Base-by-base conservation (phyloP, 129 eudicot species). In the Artemisia argyi region DNA sequence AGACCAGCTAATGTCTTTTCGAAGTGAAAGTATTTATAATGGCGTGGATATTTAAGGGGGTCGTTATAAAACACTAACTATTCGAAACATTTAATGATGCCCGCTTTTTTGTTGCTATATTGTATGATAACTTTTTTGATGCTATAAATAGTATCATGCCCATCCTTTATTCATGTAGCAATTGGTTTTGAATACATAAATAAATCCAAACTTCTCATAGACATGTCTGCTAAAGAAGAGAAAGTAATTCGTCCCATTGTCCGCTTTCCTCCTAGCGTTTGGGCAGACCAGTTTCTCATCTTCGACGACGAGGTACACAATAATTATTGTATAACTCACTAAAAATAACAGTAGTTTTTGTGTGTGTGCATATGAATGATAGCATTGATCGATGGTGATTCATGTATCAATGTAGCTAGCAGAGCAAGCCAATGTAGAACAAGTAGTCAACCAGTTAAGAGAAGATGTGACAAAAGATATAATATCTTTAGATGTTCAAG, bases 211-310 rank as follows among this genome's bases (percentile, higher is more conserved):
- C 46, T 1, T 39, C 46, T 39, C 46, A 52, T 14, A 49, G 58
- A 57, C 24, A 71, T 71, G 66, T 57, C 56, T 13, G 17, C 13
- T 3, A 15, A 20, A 19, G 44, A 57, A 19, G 75, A 30, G 32
- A 44, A 75, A 17, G 66, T 65, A 52, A 65, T 11, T 35, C 85
- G 78, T 4, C 78, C 79, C 3, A 22, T 69, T 20, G 69, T 15
- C 20, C 65, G 61, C 61, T 65, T 58, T 58, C 83, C 80, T 79
- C 78, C 86, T 1, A 68, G 71, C 47, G 47, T 79, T 5, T 83
- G 83, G 86, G 83, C 81, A 50, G 81, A 83, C 63, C 72, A 78
- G 58, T 78, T 83, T 47, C 78, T 79, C 19, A 26, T 19, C 11
- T 63, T 7, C 11, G 46, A 65, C n/a, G 57, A 28, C 9, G 3